Evolutionary conservation across 805 yeast genomes (phyloP).

Genomic region (Isabelozyma heimii): DNA sequence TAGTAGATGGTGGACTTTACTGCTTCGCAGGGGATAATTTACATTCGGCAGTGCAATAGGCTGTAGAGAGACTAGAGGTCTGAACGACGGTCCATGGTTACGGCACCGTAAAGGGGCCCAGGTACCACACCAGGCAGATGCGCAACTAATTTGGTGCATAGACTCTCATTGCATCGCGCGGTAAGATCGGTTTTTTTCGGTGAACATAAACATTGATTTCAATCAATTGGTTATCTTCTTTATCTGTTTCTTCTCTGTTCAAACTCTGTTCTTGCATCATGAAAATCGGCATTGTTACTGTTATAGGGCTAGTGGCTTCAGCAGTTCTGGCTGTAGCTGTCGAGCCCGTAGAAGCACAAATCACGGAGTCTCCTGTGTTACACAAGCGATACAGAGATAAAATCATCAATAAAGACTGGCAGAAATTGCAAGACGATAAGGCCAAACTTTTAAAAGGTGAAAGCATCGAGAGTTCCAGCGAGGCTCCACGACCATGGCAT

Average conservation of each 20-base stretch:
- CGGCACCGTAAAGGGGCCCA: too few species aligned
- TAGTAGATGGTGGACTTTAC: constrained; percentile 13
- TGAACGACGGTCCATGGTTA: too few species aligned
- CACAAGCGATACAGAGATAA: constrained; percentile 28
- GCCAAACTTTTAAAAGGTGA: constrained; percentile 8
- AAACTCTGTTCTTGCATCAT: not conserved
- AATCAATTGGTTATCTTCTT: not conserved
- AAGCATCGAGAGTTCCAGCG: constrained; percentile 3
- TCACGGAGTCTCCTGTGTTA: constrained; percentile 10
- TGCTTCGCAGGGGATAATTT: constrained; percentile 14
- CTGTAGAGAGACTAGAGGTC: too few species aligned
- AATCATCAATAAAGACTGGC: constrained; percentile 27
- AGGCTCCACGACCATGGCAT: constrained; percentile 60
- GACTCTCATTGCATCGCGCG: too few species aligned
- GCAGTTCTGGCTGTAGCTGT: not conserved
- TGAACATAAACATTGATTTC: not conserved
- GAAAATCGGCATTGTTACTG: constrained; percentile 1
- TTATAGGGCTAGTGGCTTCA: not conserved
- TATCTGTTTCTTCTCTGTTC: not conserved
- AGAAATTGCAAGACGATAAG: constrained; percentile 20
- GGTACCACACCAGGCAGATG: too few species aligned
- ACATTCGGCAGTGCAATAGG: constrained; percentile 8
- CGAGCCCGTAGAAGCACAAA: not conserved
- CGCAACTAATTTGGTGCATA: too few species aligned
- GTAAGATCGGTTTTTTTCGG: too few species aligned